Evolutionary conservation across 1,284 basidiomycete genomes (phyloP), one percentile per base, ranked within the genome.

Genomic region (Sporisorium graminicola): DNA sequence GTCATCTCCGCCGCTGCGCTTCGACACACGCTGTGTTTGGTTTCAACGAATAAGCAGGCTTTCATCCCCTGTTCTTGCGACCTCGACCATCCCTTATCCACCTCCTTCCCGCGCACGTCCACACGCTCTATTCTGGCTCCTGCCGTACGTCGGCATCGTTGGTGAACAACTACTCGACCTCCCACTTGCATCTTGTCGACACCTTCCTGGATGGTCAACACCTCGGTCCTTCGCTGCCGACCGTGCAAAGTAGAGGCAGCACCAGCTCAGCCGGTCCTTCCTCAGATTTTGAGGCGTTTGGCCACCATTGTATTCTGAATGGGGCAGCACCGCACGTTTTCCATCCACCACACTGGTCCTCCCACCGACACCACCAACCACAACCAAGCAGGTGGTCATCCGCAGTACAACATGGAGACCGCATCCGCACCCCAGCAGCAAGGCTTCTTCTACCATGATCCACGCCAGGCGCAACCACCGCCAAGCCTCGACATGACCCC

Each of bases 401-500:
- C 27, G 20, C 44, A 31, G n/a, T 46, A 29, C 55, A 66, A 35
- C 29, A 72, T 72, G 69, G 63, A 72, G 47, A 65, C 69, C 44
- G 63, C 69, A 31, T 33, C 64, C 22, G 51, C 58, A 29, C 52
- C 69, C 10, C 59, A 62, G 42, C 63, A 65, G 33, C 58, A 62
- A n/a, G 53, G 52, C 33, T 56, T 72, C 55, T 66, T 72, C 47
- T 72, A 72, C 40, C 63, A 72, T 56, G 63, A 72, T 26, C 69
- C 63, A 33, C 69, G 69, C 9, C 69, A 66, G 43, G 8, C 44
- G n/a, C 68, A 71, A 46, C 18, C 54, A 13, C 51, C 59, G 9
- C 16, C 63, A 1, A 49, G 42, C 18, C 55, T 58, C 24, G 63
- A 26, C 33, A 63, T 66, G 59, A 66, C 53, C 16, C 27, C 63